Evolutionary conservation across 495 filamentous ascomycete genomes (phyloP), one percentile per base, ranked within the genome.

Genomic region (Margaritispora aquatica): DNA sequence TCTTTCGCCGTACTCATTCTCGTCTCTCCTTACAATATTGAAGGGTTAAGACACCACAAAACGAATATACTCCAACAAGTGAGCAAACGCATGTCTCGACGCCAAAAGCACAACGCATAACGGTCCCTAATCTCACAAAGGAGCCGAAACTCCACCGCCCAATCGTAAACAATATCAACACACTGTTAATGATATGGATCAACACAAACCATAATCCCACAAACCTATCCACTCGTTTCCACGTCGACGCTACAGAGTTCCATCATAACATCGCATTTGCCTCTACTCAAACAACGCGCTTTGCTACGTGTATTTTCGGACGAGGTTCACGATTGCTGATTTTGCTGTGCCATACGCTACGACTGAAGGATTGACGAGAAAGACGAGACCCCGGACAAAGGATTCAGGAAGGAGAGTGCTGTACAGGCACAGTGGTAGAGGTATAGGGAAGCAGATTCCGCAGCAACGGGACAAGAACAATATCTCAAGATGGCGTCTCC

Each of bases 401-500:
- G n/a, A n/a, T 5, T 34, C 29, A 34, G 13, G 5, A 34, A 34
- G 13, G 29, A 13, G 38, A 44, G 3, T 44, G 11, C 10, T 15
- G 38, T 17, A 15, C 17, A 17, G 38, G 17, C 38, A n/a, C 15
- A 8, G 38, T n/a, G 15, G 8, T 44, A 17, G 50, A 29, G 21
- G 41, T 20, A 15, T 20, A 24, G 29, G 20, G 38, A 44, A n/a
- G 38, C 38, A 7, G 11, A 9, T 44, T 44, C n/a, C 51, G 19
- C n/a, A n/a, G n/a, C n/a, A n/a, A n/a, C n/a, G n/a, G n/a, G n/a
- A n/a, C n/a, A n/a, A n/a, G n/a, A n/a, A n/a, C n/a, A n/a, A n/a
- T n/a, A n/a, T n/a, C n/a, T n/a, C 54, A 61, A 44, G 13, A 69
- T 69, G 66, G 44, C 66, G 57, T 80, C 87, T 65, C 88, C 88